These are phyloP conservation scores for Tetrastigma voinierianum DNA, from an alignment of 164 flowering plant species.

Conservation along the genomic window DNA sequence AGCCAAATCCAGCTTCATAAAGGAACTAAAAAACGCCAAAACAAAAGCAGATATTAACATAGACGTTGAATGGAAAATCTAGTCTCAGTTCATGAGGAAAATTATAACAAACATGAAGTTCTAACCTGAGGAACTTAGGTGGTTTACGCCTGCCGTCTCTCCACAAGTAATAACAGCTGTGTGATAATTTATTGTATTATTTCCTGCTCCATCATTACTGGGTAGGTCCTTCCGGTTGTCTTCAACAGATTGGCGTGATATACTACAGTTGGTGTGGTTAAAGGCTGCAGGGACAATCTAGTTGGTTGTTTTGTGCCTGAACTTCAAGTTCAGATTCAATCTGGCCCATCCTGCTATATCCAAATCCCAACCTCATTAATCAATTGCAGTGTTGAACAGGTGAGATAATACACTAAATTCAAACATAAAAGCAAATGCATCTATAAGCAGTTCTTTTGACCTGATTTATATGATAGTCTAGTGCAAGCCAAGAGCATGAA, in stretches of 20 bases:
- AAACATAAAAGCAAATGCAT: background rate
- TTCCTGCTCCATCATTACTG: constrained; percentile 96
- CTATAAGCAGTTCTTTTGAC: background rate
- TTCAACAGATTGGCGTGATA: constrained; percentile 75
- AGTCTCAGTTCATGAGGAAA: too few relatives aligned
- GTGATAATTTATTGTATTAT: constrained; percentile 83
- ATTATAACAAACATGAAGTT: constrained; percentile 3
- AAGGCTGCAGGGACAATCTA: constrained; percentile 13
- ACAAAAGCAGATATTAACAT: constrained; percentile 7
- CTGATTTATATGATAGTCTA: background rate
- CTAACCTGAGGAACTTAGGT: constrained; percentile 97
- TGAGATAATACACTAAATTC: background rate
- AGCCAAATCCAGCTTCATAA: constrained; percentile 95
- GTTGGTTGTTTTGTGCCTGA: constrained; percentile 6
- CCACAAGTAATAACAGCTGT: constrained; percentile 75
- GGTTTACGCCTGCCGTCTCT: constrained; percentile 94
- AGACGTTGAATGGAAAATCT: background rate
- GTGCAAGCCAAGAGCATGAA: background rate
- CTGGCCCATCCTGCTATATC: constrained; percentile 32
- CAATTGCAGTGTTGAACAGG: background rate
- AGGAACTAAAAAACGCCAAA: constrained; percentile 64
- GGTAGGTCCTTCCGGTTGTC: constrained; percentile 74
- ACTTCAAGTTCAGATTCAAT: constrained; percentile 11
- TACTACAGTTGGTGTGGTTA: constrained; percentile 49
- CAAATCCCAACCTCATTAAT: constrained; percentile 2